Conservation (phyloP, 441 rosid species). For the Theobroma grandiflorum region DNA sequence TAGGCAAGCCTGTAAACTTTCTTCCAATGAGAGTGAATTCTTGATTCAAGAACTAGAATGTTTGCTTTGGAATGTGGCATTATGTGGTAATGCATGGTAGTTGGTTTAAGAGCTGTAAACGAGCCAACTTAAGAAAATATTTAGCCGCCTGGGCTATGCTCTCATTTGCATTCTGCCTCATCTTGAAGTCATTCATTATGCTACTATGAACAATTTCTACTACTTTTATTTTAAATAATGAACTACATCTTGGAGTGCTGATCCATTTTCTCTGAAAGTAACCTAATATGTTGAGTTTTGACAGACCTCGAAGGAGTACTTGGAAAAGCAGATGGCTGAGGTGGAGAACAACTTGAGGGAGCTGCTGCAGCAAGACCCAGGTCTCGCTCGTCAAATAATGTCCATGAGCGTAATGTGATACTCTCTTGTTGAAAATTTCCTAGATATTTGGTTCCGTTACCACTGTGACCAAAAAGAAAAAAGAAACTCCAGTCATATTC, state of each 20-base stretch:
- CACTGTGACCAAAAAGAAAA: not conserved
- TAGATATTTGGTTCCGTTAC: not conserved
- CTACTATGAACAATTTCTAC: not conserved
- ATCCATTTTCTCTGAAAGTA: constrained; percentile 11
- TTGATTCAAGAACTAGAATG: not conserved
- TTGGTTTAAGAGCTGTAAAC: not conserved
- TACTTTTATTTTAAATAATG: not conserved
- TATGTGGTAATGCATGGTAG: not conserved
- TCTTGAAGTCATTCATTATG: not conserved
- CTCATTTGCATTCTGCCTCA: not conserved
- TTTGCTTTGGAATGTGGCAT: constrained; percentile 1
- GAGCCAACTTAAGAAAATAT: not conserved
- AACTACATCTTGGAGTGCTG: not conserved
- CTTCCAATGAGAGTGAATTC: not conserved
- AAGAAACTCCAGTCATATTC: not conserved
- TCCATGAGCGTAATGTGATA: constrained; percentile 63
- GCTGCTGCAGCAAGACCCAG: constrained; percentile 91
- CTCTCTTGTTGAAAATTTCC: not conserved
- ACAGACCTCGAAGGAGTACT: constrained; percentile 85
- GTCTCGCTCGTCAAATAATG: constrained; percentile 85
- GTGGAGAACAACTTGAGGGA: constrained; percentile 87
- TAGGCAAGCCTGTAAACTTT: not conserved
- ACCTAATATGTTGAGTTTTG: constrained; percentile 29
- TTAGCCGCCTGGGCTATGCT: not conserved
- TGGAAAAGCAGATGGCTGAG: constrained; percentile 62